Evolutionary conservation across 768 basidiomycete species (phyloP).

Genomic region (Chalciporus chontae): DNA sequence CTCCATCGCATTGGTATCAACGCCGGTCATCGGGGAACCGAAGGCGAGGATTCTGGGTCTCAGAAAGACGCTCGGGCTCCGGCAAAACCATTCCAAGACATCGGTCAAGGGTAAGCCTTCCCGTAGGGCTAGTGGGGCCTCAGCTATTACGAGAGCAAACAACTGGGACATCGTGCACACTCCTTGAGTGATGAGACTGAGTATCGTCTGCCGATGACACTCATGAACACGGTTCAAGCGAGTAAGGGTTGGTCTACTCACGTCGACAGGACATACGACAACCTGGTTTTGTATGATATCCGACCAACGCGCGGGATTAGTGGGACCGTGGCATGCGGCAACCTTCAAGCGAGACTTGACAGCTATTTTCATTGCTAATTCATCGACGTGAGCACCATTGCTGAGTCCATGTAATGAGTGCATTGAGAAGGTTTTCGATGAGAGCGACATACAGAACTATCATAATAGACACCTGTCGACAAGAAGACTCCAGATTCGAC

Average conservation of each 20-base stretch:
- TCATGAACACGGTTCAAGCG: conserved; percentile 2
- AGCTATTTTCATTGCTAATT: conserved; percentile 12
- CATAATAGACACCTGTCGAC: conserved; percentile 13
- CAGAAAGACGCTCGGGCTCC: conserved; percentile 29
- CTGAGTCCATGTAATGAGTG: conserved; percentile 10
- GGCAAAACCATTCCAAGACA: conserved; percentile 46
- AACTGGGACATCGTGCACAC: conserved; percentile 42
- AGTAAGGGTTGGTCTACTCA: conserved; percentile 22
- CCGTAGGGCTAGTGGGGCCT: conserved; percentile 38
- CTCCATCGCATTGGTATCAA: conserved; percentile 39
- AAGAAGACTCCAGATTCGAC: not conserved
- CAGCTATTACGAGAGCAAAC: conserved; percentile 41
- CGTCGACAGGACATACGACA: conserved; percentile 40
- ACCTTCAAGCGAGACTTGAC: conserved; percentile 16
- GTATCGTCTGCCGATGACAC: conserved; percentile 33
- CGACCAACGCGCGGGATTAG: conserved; percentile 15
- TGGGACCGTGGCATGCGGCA: conserved; percentile 9
- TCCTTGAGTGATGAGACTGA: conserved; percentile 36
- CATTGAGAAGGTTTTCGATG: not conserved
- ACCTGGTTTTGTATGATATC: conserved; percentile 30
- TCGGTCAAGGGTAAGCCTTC: conserved; percentile 39
- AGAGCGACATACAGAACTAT: conserved; percentile 17
- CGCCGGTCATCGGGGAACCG: conserved; percentile 22
- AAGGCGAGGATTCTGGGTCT: conserved; percentile 46
- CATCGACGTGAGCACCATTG: conserved; percentile 12